Evolutionary conservation across 257 asterid genomes (phyloP), one percentile per base, ranked within the genome.

Genomic region (Nicotiana knightiana): DNA sequence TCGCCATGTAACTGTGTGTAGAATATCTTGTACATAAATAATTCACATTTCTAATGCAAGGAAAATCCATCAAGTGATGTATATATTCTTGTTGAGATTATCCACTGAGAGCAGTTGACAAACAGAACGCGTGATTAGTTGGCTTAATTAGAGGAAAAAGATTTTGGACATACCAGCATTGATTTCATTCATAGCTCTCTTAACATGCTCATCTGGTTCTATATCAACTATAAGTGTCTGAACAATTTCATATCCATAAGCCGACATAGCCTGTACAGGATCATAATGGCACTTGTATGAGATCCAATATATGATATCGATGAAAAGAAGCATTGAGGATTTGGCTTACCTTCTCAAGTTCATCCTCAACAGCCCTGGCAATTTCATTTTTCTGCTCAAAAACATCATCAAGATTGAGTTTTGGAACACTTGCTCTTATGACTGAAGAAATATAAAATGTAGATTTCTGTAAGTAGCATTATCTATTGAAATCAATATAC

Each of bases 321-420:
- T 16, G 43, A 65, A 5, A 65, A 15, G 10, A 65, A 12, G 32
- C 48, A 43, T 11, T 65, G 71, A 13, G 4, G 32, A 66, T 6
- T 18, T 13, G 43, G 17, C 5, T 54, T 70, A 83, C 86, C 84
- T 87, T 84, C 28, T 87, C 89, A 8, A 87, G 89, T 84, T 87
- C 87, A 84, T 43, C 48, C 48, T 43, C 48, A 43, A 43, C 48
- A 43, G 48, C 48, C 48, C 0, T 43, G 11, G 48, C 48, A 43
- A 43, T 43, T 7, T 43, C 48, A 43, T 43, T 43, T 43, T 43
- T 43, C 48, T 43, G 48, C 48, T 43, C 48, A 43, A 43, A 43
- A 43, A 43, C 48, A 43, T 43, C 48, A 43, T 43, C 48, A 43
- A 43, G 48, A 43, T 43, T 43, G 48, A 43, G 48, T 43, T 43